A percentile compares a stretch with the other conserved stretches of the same genome.
These are phyloP conservation scores for Boletus rex-veris DNA, from an alignment of 768 basidiomycete genomes.

Conservation along the genomic window DNA sequence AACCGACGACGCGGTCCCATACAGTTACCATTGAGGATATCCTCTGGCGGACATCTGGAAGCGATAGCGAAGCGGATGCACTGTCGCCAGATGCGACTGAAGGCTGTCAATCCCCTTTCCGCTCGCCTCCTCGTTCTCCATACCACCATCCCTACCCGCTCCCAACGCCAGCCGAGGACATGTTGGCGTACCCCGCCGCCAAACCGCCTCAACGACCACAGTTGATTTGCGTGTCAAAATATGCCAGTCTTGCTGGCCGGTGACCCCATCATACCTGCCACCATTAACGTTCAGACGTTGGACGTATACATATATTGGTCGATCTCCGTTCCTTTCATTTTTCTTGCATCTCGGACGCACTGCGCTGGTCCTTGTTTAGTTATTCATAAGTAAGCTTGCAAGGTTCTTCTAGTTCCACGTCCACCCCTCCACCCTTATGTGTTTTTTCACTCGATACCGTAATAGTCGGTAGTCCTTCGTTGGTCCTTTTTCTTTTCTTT, in stretches of 20 bases:
- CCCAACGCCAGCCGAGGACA: conserved; percentile 53
- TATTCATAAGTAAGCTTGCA: conserved; percentile 25
- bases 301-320: background rate
- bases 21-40: conserved; percentile 26
- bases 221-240: conserved; percentile 23
- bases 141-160: conserved; percentile 42
- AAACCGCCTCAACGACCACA: conserved; percentile 9
- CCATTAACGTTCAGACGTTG: background rate
- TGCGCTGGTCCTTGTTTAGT: conserved; percentile 14
- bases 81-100: conserved; percentile 22
- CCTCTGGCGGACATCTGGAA: conserved; percentile 24
- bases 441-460: no score
- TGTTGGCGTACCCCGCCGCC: conserved; percentile 34
- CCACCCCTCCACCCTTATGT: background rate
- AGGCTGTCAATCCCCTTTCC: conserved; percentile 11
- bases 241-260: conserved; percentile 32
- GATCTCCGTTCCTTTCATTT: conserved; percentile 1
- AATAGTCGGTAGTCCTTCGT: background rate
- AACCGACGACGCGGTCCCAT: conserved; percentile 29
- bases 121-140: conserved; percentile 11
- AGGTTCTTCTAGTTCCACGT: background rate
- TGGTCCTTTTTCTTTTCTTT: background rate
- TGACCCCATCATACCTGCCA: conserved; percentile 9
- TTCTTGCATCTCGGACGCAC: background rate
- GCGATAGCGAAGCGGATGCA: conserved; percentile 19